These are phyloP conservation scores for Filosporella fistucella DNA, from an alignment of 495 filamentous ascomycete genomes.

Conservation along the genomic window DNA sequence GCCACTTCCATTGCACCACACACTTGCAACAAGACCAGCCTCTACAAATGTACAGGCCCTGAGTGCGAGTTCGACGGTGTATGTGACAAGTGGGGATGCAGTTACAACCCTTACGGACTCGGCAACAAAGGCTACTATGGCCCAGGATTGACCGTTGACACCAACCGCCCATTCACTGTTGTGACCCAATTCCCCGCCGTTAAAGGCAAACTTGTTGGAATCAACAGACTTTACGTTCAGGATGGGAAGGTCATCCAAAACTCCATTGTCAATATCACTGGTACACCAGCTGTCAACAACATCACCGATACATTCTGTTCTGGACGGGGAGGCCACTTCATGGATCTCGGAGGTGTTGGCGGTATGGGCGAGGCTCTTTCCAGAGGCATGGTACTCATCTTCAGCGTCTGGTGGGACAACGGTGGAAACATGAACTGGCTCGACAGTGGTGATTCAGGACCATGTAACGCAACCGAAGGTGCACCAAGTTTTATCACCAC, in stretches of 20 bases:
- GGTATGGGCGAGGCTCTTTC: slow-evolving; percentile 53
- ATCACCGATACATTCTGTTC: slow-evolving; percentile 58
- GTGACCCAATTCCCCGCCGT: slow-evolving; percentile 62
- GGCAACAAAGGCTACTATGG: slow-evolving; percentile 55
- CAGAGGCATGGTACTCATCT: slow-evolving; percentile 61
- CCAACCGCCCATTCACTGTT: slow-evolving; percentile 55
- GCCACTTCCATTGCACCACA: slow-evolving; percentile 56
- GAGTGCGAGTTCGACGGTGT: slow-evolving; percentile 46
- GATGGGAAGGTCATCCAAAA: slow-evolving; percentile 47
- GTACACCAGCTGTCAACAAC: slow-evolving; percentile 38
- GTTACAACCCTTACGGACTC: slow-evolving; percentile 59
- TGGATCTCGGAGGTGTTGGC: slow-evolving; percentile 48
- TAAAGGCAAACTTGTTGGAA: slow-evolving; percentile 46
- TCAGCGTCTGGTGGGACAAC: slow-evolving; percentile 60
- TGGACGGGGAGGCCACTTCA: slow-evolving; percentile 44
- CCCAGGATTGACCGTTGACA: slow-evolving; percentile 49
- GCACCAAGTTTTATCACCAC: slow-evolving; percentile 43
- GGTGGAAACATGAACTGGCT: slow-evolving; percentile 60
- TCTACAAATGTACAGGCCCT: slow-evolving; percentile 43
- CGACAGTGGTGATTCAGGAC: slow-evolving; percentile 49
- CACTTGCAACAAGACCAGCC: slow-evolving; percentile 40
- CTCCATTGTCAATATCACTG: slow-evolving; percentile 35
- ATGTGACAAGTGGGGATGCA: slow-evolving; percentile 65
- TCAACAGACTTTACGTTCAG: slow-evolving; percentile 59
- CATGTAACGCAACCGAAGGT: slow-evolving; percentile 51